These are phyloP conservation scores for Byssothecium circinans DNA, from an alignment of 2,329 filamentous ascomycete species.

Conservation along the genomic window DNA sequence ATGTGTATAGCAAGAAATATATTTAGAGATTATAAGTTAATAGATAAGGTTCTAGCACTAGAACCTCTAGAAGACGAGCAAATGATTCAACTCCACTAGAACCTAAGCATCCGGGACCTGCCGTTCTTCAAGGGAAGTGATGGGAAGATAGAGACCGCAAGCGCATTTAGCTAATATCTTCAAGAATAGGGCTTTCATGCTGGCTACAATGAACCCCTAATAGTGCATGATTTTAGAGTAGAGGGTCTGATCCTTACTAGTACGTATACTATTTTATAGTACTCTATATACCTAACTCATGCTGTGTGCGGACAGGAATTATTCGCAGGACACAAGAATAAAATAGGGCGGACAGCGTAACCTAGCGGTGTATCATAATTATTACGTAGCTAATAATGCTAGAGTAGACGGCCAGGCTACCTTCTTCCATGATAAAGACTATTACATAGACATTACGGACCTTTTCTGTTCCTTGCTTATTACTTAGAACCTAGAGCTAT, in stretches of 20 bases:
- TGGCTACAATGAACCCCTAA: conserved; percentile 11
- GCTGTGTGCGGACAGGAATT: conserved; percentile 11
- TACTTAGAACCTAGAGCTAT: conserved; percentile 13
- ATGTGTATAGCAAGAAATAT: conserved; percentile 10
- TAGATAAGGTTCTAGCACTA: conserved; percentile 12
- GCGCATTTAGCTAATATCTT: conserved; percentile 9
- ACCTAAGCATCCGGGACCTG: conserved; percentile 7
- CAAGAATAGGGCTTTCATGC: conserved; percentile 9
- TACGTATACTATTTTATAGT: conserved; percentile 12
- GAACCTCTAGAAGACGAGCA: conserved; percentile 9
- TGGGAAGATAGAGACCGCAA: conserved; percentile 7
- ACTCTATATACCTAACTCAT: conserved; percentile 14
- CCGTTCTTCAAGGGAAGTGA: conserved; percentile 9
- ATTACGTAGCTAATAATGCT: conserved; percentile 11
- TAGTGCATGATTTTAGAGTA: conserved; percentile 10
- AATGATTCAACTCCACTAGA: conserved; percentile 10
- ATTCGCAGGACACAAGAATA: conserved; percentile 12
- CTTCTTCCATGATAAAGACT: conserved; percentile 15
- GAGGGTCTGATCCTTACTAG: conserved; percentile 8
- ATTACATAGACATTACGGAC: conserved; percentile 13
- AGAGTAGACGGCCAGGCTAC: conserved; percentile 9
- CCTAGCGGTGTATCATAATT: conserved; percentile 9
- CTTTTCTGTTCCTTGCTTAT: conserved; percentile 15
- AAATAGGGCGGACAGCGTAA: conserved; percentile 11
- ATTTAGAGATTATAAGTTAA: conserved; percentile 13